phyloP scores from a whole-genome alignment of 306 rosid genomes.

The Dicorynia guianensis region DNA sequence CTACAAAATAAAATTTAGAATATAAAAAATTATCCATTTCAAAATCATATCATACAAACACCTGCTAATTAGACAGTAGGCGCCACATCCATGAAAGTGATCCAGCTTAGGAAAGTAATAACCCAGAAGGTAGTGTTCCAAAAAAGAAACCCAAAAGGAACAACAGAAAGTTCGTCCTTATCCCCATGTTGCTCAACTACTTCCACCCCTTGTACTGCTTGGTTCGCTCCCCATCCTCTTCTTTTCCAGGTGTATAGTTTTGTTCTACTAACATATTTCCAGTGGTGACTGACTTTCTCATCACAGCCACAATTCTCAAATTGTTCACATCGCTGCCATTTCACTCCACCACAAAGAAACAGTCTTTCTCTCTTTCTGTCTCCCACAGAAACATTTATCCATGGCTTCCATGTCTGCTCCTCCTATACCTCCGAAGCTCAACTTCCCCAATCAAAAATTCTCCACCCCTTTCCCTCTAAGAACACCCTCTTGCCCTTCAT shows the following conservation, averaged over 20 bases:
- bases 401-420: conserved; percentile 77
- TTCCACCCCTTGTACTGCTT: neutral
- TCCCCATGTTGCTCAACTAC: conserved; percentile 24
- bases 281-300: neutral
- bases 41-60: too few species aligned
- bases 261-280: conserved; percentile 11
- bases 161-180: conserved; percentile 47
- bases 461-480: conserved; percentile 43
- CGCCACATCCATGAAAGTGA: too few species aligned
- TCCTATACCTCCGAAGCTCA: conserved; percentile 58
- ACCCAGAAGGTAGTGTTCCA: too few species aligned
- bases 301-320: too few species aligned
- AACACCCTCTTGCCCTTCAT: conserved; percentile 30
- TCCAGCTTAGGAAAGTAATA: too few species aligned
- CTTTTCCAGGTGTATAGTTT: neutral
- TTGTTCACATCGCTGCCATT: too few species aligned
- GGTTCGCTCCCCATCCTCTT: conserved; percentile 42
- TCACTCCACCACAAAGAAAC: neutral
- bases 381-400: neutral
- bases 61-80: neutral
- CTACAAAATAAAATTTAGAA: too few species aligned
- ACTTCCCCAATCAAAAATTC: conserved; percentile 62
- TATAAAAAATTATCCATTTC: too few species aligned
- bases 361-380: neutral
- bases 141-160: too few species aligned